Evolutionary conservation across 176 grass and related monocot species (phyloP).

Genomic region (Poa pratensis): DNA sequence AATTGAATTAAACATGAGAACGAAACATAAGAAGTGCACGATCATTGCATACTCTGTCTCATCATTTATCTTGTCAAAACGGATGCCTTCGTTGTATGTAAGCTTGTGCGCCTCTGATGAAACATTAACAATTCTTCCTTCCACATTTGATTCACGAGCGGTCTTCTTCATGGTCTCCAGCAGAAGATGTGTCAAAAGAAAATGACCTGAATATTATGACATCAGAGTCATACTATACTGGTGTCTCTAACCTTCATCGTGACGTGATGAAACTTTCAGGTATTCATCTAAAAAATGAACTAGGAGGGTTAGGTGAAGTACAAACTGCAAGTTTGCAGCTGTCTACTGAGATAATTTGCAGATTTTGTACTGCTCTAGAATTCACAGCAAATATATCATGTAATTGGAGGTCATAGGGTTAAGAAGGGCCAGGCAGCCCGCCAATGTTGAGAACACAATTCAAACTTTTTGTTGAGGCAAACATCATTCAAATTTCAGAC

Average conservation of each 20-base stretch:
- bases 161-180: conserved; percentile 89
- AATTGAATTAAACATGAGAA: background rate
- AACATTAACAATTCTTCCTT: conserved; percentile 94
- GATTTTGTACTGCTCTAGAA: background rate
- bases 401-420: background rate
- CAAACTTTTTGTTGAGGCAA: background rate
- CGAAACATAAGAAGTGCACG: background rate
- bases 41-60: conserved; percentile 61
- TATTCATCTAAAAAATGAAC: background rate
- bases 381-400: background rate
- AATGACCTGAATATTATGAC: conserved; percentile 70
- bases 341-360: background rate
- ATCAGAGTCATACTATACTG: background rate
- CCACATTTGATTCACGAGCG: conserved; percentile 58
- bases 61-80: conserved; percentile 81
- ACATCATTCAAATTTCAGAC: background rate
- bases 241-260: background rate
- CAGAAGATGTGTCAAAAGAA: conserved; percentile 90
- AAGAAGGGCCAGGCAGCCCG: background rate
- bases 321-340: background rate
- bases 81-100: conserved; percentile 75
- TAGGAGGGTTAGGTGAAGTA: background rate
- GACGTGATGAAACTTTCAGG: background rate
- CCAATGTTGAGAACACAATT: background rate
- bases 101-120: conserved; percentile 83